These are phyloP conservation scores for Phytophthora ramorum DNA, from an alignment of 352 stramenopile species.

Conservation along the genomic window DNA sequence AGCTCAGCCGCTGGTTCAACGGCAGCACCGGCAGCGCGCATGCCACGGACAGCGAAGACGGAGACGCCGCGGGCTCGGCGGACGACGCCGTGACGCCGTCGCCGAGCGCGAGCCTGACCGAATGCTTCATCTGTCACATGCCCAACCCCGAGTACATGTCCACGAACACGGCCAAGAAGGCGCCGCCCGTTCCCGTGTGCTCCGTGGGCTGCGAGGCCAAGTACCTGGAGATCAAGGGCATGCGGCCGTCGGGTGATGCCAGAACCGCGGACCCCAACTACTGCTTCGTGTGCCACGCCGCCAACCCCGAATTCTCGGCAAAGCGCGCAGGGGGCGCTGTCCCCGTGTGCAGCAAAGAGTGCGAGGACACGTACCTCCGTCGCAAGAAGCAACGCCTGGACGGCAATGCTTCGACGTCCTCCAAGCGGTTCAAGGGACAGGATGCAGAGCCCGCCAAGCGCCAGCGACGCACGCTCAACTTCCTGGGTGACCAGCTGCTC, in stretches of 20 bases:
- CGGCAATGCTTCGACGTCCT: slow-evolving; percentile 1
- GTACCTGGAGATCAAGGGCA: slow-evolving; percentile 62
- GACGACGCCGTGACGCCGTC: slow-evolving; percentile 31
- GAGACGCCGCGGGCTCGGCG: slow-evolving; percentile 33
- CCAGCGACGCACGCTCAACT: slow-evolving; percentile 68
- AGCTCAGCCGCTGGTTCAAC: slow-evolving; percentile 89
- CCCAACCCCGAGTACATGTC: slow-evolving; percentile 74
- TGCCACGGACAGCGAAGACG: slow-evolving; percentile 50
- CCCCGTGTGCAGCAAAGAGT: slow-evolving; percentile 73
- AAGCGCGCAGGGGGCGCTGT: slow-evolving; percentile 57
- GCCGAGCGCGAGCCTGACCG: slow-evolving; percentile 29
- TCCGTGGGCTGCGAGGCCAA: slow-evolving; percentile 60
- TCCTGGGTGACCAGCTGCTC: slow-evolving; percentile 78
- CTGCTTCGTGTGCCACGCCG: slow-evolving; percentile 71
- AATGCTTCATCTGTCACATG: slow-evolving; percentile 68
- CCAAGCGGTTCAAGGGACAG: slow-evolving; percentile 50
- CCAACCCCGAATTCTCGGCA: slow-evolving; percentile 72
- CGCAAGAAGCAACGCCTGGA: slow-evolving; percentile 48
- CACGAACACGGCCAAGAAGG: slow-evolving; percentile 61
- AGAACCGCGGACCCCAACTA: slow-evolving; percentile 35
- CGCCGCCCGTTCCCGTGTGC: slow-evolving; percentile 65
- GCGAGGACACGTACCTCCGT: slow-evolving; percentile 59
- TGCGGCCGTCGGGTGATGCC: slow-evolving; percentile 41
- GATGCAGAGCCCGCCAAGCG: slow-evolving; percentile 46
- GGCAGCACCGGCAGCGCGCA: slow-evolving; percentile 36